Base-by-base conservation (phyloP, 2,329 filamentous ascomycete species). In the Dryadomyces sulphureus region DNA sequence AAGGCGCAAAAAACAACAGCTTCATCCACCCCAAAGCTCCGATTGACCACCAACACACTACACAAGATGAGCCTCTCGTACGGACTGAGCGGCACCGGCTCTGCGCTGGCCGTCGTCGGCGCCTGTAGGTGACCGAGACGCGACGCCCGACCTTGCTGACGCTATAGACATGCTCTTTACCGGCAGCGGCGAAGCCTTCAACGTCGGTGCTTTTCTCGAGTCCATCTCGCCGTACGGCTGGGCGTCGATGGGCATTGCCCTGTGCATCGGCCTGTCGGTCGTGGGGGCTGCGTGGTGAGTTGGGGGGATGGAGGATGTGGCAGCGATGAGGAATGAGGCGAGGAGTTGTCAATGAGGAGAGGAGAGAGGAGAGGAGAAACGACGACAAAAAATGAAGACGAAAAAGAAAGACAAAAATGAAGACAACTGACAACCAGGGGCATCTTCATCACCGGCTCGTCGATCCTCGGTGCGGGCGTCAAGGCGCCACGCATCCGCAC, bases 251-350 rank as follows among this genome's bases (percentile, higher is more conserved):
- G 93, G 92, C 54, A 94, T 98, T 59, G 83, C 78, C 43, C 77
- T 96, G 51, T 98, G 92, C 67, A 96, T 98, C 60, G 89, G 90
- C 50, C 72, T 96, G 48, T 98, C 92, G 47, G 90, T 95, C 39
- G 87, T 96, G 32, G 92, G 92, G 62, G 93, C 92, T 61, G 90
- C 90, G 75, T 98, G 92, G n/a, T n/a, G n/a, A n/a, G n/a, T n/a
- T n/a, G n/a, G n/a, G n/a, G n/a, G n/a, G n/a, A n/a, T n/a, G n/a
- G n/a, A n/a, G n/a, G n/a, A n/a, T n/a, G n/a, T n/a, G n/a, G n/a
- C n/a, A n/a, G n/a, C n/a, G n/a, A n/a, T n/a, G n/a, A n/a, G n/a
- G n/a, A n/a, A n/a, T n/a, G n/a, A n/a, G n/a, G n/a, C n/a, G n/a
- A n/a, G n/a, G n/a, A n/a, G 92, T 57, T 48, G 47, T 41, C 45